phyloP scores from a whole-genome alignment of 164 flowering plant species.

The Malania oleifera region DNA sequence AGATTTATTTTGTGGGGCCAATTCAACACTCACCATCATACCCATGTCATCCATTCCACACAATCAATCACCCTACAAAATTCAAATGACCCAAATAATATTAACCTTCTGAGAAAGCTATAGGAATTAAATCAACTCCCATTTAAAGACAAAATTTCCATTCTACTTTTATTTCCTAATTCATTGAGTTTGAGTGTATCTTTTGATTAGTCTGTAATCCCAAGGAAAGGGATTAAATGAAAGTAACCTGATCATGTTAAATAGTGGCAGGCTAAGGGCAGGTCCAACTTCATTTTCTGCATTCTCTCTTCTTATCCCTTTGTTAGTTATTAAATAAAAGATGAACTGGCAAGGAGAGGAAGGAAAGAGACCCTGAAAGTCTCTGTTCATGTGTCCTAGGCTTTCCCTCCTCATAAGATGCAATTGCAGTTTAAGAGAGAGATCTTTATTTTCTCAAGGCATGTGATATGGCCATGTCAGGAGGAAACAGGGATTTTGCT shows the following conservation, averaged over 20 bases:
- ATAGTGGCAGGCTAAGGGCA: conserved; percentile 10
- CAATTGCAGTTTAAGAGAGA: conserved; percentile 11
- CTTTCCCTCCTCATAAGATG: conserved; percentile 10
- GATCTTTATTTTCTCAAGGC: conserved; percentile 18
- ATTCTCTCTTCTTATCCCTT: background rate
- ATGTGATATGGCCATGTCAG: conserved; percentile 16
- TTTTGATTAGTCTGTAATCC: background rate
- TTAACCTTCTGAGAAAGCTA: too few species aligned
- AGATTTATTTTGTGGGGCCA: conserved; percentile 19
- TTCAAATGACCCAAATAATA: too few species aligned
- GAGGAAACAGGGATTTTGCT: conserved; percentile 21
- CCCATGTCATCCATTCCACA: too few species aligned
- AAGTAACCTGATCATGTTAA: conserved; percentile 11
- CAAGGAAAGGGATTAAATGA: conserved; percentile 2
- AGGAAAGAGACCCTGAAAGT: conserved; percentile 15
- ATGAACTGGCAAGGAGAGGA: conserved; percentile 39
- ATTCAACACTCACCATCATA: conserved; percentile 16
- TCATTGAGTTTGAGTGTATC: too few species aligned
- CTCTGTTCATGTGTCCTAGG: conserved; percentile 14
- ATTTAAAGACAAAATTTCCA: too few species aligned
- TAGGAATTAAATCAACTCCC: too few species aligned
- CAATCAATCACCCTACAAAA: too few species aligned
- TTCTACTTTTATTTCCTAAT: too few species aligned
- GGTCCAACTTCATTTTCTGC: conserved; percentile 12
- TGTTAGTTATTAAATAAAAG: conserved; percentile 15